Base-by-base conservation (phyloP, 1,139 yeast species). In the Dujonia santamariae region DNA sequence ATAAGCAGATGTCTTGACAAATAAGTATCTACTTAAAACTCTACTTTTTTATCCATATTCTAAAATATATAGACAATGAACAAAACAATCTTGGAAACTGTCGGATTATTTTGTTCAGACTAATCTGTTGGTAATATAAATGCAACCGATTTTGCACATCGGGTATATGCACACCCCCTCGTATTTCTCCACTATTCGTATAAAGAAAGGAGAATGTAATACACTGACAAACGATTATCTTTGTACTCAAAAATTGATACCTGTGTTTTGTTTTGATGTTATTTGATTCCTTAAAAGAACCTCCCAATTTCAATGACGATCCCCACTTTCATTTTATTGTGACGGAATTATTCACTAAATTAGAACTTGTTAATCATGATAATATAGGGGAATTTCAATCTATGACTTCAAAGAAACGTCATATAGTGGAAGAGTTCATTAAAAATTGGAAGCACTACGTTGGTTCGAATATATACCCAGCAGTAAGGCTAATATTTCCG, bases 391-490 rank as follows among this genome's bases (percentile, higher is more conserved):
- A 48, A 17, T 61, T 56, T 37, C 39, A 50, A 2, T 56, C 56
- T 28, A 45, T 59, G 12, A 44, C 63, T 32, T 47, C 61, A 33
- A 50, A 60, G 46, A 55, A 70, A 61, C 45, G 54, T 39, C 37
- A 56, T 45, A 41, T 59, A 53, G 34, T 67, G 61, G 38, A 58
- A 44, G 44, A 54, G 12, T 90, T 85, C 52, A 64, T 85, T 31
- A 54, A 61, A 3, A 60, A 72, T 17, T 88, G 88, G 81, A 65
- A 80, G 37, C 59, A 62, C 11, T 75, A 76, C 21, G 82, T 85
- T 3, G 96, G 96, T 0, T 54, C 67, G 21, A 80, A 88, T 52
- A 68, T 87, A 4, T 80, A 71, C 46, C 92, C 94, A 0, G 79
- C 80, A 0, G 65, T 85, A 11, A 60, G 80, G 25, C 61, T 88